phyloP scores from a whole-genome alignment of 768 basidiomycete species.

The Collybiopsis confluens region DNA sequence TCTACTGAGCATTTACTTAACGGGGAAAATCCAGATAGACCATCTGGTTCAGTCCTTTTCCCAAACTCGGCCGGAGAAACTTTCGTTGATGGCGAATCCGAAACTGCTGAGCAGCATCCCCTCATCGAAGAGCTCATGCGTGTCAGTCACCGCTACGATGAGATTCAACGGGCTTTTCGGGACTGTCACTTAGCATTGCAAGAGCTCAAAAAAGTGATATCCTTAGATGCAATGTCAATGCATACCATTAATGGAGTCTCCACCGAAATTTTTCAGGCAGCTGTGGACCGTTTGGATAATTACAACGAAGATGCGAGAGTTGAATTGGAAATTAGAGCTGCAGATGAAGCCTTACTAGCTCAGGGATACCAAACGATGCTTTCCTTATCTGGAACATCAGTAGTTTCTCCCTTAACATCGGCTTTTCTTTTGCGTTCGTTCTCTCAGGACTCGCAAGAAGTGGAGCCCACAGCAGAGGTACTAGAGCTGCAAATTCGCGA shows the following conservation, averaged over 20 bases:
- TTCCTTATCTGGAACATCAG: conserved; percentile 44
- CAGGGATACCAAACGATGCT: conserved; percentile 70
- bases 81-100: background rate
- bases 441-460: conserved; percentile 1
- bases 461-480: conserved; percentile 25
- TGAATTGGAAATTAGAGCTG: conserved; percentile 73
- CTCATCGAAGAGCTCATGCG: conserved; percentile 43
- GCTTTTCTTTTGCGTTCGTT: conserved; percentile 2
- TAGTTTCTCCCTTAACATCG: background rate
- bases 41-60: too few species aligned
- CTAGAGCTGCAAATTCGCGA: conserved; percentile 47
- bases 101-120: conserved; percentile 18
- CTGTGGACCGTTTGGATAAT: conserved; percentile 63
- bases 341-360: conserved; percentile 64
- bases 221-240: conserved; percentile 8
- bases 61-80: background rate
- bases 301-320: conserved; percentile 77
- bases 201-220: conserved; percentile 41
- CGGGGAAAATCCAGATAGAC: too few species aligned
- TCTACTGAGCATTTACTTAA: background rate
- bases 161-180: conserved; percentile 57
- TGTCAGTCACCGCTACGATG: conserved; percentile 53
- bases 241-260: conserved; percentile 17
- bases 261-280: conserved; percentile 39
- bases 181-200: conserved; percentile 69